Evolutionary conservation across 495 filamentous ascomycete species (phyloP).

Genomic region (Penicillium salamii): DNA sequence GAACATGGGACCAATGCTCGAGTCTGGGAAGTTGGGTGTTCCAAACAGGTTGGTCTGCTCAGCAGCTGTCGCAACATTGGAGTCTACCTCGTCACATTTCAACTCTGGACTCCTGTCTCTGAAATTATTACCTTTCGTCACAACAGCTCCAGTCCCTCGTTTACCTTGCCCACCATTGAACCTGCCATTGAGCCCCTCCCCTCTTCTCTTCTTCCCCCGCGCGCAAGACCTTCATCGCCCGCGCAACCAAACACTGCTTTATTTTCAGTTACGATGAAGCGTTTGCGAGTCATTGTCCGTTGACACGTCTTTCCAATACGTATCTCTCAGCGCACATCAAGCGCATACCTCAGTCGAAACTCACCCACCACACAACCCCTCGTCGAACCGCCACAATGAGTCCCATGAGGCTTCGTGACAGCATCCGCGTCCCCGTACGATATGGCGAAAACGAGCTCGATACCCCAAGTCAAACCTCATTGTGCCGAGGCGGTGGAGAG

Average conservation of each 20-base stretch:
- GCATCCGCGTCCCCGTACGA: conserved; percentile 16
- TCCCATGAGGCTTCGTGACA: conserved; percentile 20
- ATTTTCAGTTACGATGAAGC: neutral
- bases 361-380: neutral
- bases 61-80: neutral
- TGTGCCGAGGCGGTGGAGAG: neutral
- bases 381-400: conserved; percentile 6
- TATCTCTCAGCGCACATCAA: neutral
- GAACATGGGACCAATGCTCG: neutral
- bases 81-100: neutral
- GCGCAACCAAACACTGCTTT: neutral
- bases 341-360: neutral
- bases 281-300: neutral
- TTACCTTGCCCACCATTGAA: neutral
- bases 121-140: neutral
- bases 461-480: neutral
- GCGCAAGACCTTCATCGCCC: neutral
- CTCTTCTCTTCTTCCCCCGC: neutral
- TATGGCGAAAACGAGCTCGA: conserved; percentile 11
- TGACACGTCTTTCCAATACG: neutral
- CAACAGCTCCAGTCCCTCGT: neutral
- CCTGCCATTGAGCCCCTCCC: neutral
- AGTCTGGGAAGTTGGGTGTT: neutral
- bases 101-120: neutral
- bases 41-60: neutral